These are phyloP conservation scores for Melampsora larici-populina DNA, from an alignment of 1,284 basidiomycete species.

Conservation along the genomic window DNA sequence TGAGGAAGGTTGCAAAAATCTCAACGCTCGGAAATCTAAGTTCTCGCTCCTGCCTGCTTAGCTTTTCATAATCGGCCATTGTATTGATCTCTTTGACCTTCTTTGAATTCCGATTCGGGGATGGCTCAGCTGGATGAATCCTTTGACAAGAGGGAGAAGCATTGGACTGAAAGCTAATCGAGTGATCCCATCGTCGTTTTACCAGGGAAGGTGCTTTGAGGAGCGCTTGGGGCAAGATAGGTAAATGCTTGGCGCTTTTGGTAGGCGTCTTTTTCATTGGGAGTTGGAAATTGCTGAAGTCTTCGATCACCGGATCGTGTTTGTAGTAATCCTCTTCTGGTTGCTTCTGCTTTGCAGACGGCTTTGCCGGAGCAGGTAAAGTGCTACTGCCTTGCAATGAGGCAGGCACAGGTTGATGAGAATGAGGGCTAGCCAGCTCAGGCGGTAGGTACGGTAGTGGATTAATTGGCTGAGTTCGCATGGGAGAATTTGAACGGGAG, in stretches of 20 bases:
- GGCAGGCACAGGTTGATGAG: neutral
- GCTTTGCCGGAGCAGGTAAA: too few species aligned
- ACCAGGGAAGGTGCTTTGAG: neutral
- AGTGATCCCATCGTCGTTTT: neutral
- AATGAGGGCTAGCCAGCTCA: neutral
- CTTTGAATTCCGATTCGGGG: neutral
- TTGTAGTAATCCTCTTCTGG: neutral
- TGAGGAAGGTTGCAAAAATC: slow-evolving; percentile 29
- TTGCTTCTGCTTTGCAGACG: neutral
- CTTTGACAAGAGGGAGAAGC: neutral
- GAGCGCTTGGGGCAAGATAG: neutral
- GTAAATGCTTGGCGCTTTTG: neutral
- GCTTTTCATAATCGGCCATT: slow-evolving; percentile 26
- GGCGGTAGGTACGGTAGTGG: neutral
- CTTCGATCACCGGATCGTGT: neutral
- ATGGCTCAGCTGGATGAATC: neutral
- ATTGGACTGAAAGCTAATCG: neutral
- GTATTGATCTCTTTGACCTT: slow-evolving; percentile 22
- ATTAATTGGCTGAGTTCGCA: neutral
- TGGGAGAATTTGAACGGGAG: neutral
- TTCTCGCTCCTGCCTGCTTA: slow-evolving; percentile 18
- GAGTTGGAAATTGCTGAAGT: neutral
- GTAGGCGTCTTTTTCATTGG: neutral
- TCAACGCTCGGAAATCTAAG: slow-evolving; percentile 37
- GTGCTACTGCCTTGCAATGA: neutral